phyloP scores from a whole-genome alignment of 2,329 filamentous ascomycete genomes.

The Fusarium sp. region DNA sequence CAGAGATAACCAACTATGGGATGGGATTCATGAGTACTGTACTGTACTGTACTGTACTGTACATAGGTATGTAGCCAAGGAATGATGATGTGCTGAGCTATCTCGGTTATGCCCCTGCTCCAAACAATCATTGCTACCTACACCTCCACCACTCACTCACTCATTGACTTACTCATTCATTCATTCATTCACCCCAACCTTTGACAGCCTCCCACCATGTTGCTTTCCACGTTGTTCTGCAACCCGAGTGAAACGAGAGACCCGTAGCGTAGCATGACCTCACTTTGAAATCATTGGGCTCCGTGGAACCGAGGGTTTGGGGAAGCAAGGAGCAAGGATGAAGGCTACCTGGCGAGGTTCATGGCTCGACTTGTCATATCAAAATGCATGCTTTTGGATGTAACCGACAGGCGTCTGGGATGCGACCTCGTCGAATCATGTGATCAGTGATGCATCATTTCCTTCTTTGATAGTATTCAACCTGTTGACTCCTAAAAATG shows the following conservation, averaged over 20 bases:
- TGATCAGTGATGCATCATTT: constrained; percentile 31
- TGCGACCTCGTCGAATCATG: constrained; percentile 21
- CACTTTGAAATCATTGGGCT: not conserved
- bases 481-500: constrained; percentile 11
- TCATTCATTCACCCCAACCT: not conserved
- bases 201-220: not conserved
- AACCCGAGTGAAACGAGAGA: constrained; percentile 1
- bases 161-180: not conserved
- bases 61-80: not conserved
- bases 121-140: not conserved
- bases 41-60: not conserved
- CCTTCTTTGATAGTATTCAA: constrained; percentile 24
- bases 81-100: not conserved
- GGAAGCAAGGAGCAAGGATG: not conserved
- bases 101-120: not conserved
- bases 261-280: not conserved
- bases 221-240: not conserved
- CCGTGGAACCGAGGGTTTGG: constrained; percentile 5
- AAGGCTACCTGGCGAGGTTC: not conserved
- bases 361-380: constrained; percentile 27
- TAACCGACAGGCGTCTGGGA: constrained; percentile 13
- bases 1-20: not conserved
- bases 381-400: constrained; percentile 12
- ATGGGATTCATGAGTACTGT: not conserved
- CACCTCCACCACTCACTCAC: not conserved